phyloP scores from a whole-genome alignment of 768 basidiomycete genomes.

The Piloderma croceum region DNA sequence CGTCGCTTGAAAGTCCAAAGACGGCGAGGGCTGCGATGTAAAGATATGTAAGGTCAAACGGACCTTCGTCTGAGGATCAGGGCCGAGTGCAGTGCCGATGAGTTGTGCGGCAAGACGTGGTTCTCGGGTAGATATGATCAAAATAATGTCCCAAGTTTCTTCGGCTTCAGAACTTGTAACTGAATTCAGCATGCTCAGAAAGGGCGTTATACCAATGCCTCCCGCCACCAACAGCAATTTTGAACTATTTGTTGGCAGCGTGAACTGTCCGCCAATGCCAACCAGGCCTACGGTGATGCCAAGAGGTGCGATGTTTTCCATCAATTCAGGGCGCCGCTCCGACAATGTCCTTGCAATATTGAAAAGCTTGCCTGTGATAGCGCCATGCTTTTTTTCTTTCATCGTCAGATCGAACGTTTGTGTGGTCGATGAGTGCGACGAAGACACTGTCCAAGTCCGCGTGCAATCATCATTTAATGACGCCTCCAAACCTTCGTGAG shows the following conservation, averaged over 20 bases:
- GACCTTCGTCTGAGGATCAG: slow-evolving; percentile 10
- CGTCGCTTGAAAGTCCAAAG: slow-evolving; percentile 6
- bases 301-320: slow-evolving; percentile 35
- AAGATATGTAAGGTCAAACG: slow-evolving; percentile 39
- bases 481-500: slow-evolving; percentile 32
- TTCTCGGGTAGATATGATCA: slow-evolving; percentile 49
- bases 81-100: slow-evolving; percentile 27
- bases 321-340: slow-evolving; percentile 34
- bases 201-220: slow-evolving; percentile 62
- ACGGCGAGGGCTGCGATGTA: slow-evolving; percentile 13
- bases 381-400: slow-evolving; percentile 47
- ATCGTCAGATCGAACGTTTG: slow-evolving; percentile 45
- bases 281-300: slow-evolving; percentile 40
- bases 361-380: slow-evolving; percentile 54
- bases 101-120: slow-evolving; percentile 46
- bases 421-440: slow-evolving; percentile 18
- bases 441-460: slow-evolving; percentile 55
- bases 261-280: slow-evolving; percentile 40
- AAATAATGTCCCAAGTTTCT: slow-evolving; percentile 36
- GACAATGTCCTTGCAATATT: slow-evolving; percentile 38
- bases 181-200: slow-evolving; percentile 45
- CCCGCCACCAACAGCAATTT: slow-evolving; percentile 55
- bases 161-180: slow-evolving; percentile 17
- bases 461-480: slow-evolving; percentile 56
- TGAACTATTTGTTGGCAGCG: slow-evolving; percentile 9